phyloP scores from a whole-genome alignment of 306 rosid species.

The Citrullus mucosospermus region DNA sequence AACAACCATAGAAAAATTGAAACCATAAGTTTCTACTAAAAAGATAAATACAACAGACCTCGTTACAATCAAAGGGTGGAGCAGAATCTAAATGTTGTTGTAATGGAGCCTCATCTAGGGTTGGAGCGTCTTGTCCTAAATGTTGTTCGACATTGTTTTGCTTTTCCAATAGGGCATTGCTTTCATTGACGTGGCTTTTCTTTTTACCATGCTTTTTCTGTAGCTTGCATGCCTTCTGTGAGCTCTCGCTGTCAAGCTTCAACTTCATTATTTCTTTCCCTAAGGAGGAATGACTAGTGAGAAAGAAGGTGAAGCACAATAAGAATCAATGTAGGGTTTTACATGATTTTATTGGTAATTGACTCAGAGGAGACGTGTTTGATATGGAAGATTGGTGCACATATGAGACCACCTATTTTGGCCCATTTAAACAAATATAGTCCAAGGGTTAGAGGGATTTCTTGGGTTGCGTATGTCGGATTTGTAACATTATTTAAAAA shows the following conservation, averaged over 20 bases:
- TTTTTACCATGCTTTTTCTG: not conserved
- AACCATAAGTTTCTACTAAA: not conserved
- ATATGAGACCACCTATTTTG: too few species aligned
- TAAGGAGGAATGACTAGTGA: not conserved
- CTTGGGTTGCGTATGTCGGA: too few species aligned
- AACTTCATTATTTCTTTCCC: not conserved
- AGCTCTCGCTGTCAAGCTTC: not conserved
- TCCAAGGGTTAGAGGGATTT: too few species aligned
- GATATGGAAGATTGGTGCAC: too few species aligned
- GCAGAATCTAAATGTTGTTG: not conserved
- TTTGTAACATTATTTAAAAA: too few species aligned
- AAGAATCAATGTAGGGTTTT: not conserved
- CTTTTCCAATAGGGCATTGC: not conserved
- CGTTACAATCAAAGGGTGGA: not conserved
- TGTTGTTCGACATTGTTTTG: not conserved
- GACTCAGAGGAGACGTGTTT: not conserved
- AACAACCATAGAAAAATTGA: not conserved
- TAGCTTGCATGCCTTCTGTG: not conserved
- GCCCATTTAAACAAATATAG: too few species aligned
- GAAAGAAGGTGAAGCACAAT: not conserved
- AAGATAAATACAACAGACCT: not conserved
- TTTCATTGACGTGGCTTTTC: not conserved
- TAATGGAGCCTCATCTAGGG: not conserved
- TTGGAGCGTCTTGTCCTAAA: not conserved
- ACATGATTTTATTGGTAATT: not conserved